A percentile compares a stretch with the other conserved stretches of the same genome.
Conservation (phyloP, 2,329 filamentous ascomycete species). For the Colletotrichum lindemuthianum region DNA sequence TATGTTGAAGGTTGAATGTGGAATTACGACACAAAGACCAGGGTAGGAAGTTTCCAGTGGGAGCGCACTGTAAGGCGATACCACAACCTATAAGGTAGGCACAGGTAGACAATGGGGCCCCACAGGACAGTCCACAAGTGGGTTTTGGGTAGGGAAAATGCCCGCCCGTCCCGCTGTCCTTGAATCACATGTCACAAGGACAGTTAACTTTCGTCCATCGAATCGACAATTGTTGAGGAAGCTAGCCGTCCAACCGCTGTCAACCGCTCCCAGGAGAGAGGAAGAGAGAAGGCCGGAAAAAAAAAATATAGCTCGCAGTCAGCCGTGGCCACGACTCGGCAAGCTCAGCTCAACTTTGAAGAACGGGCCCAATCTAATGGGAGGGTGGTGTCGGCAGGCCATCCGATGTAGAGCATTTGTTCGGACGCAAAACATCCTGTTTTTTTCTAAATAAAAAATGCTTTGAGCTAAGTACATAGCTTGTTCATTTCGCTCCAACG, state of each 20-base stretch:
- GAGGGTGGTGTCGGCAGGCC: neutral
- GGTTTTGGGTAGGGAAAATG: slow-evolving; percentile 15
- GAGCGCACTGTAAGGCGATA: slow-evolving; percentile 1
- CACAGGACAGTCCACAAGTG: slow-evolving; percentile 14
- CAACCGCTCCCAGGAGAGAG: no score
- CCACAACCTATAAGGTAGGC: no score
- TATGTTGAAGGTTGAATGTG: slow-evolving; percentile 19
- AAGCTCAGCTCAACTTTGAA: neutral
- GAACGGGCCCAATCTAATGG: neutral
- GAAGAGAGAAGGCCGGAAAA: no score
- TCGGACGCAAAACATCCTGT: neutral
- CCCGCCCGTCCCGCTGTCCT: slow-evolving; percentile 24
- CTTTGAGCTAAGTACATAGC: no score
- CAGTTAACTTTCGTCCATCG: neutral
- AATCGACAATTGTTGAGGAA: slow-evolving; percentile 18
- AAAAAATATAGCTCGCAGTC: neutral
- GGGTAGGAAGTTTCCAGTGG: slow-evolving; percentile 25
- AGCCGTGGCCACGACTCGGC: neutral
- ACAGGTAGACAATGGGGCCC: no score
- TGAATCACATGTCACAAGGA: slow-evolving; percentile 18
- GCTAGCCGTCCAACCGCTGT: no score
- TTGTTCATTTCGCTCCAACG: no score
- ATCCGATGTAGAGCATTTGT: neutral
- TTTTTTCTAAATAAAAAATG: no score
- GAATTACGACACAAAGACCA: slow-evolving; percentile 28